Percentiles rank a stretch among this genome's conserved stretches.
Conservation (phyloP, 106 monocot genomes). For the Ottelia alismoides region DNA sequence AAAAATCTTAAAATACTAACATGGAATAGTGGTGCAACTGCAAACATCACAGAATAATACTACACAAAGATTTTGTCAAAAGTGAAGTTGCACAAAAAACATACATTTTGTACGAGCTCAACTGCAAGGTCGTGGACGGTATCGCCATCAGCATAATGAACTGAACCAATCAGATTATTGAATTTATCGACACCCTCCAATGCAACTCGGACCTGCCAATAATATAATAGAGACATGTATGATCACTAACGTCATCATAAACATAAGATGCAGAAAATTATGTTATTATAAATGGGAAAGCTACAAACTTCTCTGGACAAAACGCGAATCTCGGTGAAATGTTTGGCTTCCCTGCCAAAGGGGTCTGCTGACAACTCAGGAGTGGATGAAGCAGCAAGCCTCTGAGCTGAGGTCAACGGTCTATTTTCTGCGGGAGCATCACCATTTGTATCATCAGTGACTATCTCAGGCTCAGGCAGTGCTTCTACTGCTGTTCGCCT, state of each 20-base stretch:
- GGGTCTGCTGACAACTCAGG: constrained; percentile 69
- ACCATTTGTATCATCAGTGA: constrained; percentile 41
- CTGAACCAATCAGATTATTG: constrained; percentile 85
- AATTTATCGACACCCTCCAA: constrained; percentile 94
- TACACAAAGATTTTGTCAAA: too few species aligned
- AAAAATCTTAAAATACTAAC: too few species aligned
- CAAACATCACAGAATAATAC: too few species aligned
- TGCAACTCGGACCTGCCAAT: constrained; percentile 85
- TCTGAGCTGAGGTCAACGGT: constrained; percentile 73
- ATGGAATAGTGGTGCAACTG: too few species aligned
- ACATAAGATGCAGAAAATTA: too few species aligned
- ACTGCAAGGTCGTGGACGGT: constrained; percentile 69
- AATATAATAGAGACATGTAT: too few species aligned
- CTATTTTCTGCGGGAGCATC: constrained; percentile 36
- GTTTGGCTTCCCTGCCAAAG: constrained; percentile 96
- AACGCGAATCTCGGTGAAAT: constrained; percentile 84
- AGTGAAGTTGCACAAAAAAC: too few species aligned
- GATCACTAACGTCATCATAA: too few species aligned
- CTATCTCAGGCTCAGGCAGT: constrained; percentile 32
- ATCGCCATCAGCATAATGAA: constrained; percentile 91
- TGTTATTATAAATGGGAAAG: background rate
- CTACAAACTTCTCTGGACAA: constrained; percentile 82
- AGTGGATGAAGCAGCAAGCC: constrained; percentile 32
- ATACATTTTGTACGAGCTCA: constrained; percentile 87
- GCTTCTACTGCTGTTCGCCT: constrained; percentile 38